phyloP scores from a whole-genome alignment of 768 basidiomycete genomes.

The Leccinum fibrillosum region DNA sequence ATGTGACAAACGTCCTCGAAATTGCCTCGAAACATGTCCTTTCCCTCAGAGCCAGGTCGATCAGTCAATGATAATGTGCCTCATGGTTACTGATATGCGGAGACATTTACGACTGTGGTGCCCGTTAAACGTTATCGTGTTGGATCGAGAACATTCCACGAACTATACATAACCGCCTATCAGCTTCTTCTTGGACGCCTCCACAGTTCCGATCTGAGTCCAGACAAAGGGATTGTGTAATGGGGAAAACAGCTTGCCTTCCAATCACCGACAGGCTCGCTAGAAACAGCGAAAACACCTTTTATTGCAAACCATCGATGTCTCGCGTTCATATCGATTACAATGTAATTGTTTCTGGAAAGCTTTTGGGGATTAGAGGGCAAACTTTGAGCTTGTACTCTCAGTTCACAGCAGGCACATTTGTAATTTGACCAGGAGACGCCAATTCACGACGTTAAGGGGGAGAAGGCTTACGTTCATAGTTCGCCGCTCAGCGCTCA shows the following conservation, averaged over 20 bases:
- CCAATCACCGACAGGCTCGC: slow-evolving; percentile 12
- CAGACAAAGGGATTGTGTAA: slow-evolving; percentile 9
- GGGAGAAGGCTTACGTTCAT: slow-evolving; percentile 11
- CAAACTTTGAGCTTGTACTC: neutral
- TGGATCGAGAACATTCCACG: neutral
- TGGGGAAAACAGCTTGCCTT: slow-evolving; percentile 5
- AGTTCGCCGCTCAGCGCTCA: neutral
- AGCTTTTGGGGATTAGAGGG: slow-evolving; percentile 14
- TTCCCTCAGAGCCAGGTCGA: neutral
- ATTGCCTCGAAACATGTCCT: neutral
- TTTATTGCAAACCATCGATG: slow-evolving; percentile 14
- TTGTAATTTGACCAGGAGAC: neutral
- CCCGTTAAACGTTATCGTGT: neutral
- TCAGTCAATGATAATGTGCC: neutral
- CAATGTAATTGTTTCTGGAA: slow-evolving; percentile 47
- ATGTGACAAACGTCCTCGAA: neutral
- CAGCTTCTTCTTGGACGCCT: neutral
- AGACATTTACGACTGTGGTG: neutral
- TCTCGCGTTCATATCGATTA: slow-evolving; percentile 37
- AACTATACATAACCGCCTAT: neutral
- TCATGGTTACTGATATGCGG: neutral
- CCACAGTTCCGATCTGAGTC: neutral
- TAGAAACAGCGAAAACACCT: neutral
- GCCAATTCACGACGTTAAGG: slow-evolving; percentile 1
- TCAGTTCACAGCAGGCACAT: slow-evolving; percentile 18